phyloP scores from a whole-genome alignment of 805 yeast species.

The Suhomyces xylopsoci region DNA sequence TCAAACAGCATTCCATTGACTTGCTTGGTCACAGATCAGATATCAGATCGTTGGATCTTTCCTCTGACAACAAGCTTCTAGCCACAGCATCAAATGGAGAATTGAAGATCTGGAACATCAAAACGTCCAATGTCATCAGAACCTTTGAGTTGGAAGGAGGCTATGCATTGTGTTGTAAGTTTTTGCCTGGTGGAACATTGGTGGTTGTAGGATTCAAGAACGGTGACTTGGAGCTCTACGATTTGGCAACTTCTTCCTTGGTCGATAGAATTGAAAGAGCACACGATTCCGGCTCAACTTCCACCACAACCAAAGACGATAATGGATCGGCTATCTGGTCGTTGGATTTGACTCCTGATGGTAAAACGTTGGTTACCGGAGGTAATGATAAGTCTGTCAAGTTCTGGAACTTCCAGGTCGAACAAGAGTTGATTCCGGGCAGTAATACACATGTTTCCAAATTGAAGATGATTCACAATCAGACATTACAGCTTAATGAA shows the following conservation, averaged over 20 bases:
- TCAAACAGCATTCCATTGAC: conserved; percentile 59
- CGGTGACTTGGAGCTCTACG: conserved; percentile 82
- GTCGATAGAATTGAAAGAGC: conserved; percentile 68
- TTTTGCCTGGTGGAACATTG: conserved; percentile 88
- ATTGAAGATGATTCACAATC: conserved; percentile 66
- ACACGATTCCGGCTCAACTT: conserved; percentile 41
- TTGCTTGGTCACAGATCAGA: conserved; percentile 87
- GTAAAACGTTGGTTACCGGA: conserved; percentile 81
- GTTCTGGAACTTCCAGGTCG: conserved; percentile 81
- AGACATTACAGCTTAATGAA: conserved; percentile 81
- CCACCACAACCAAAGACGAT: conserved; percentile 15
- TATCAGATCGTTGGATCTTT: conserved; percentile 76
- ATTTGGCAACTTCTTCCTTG: conserved; percentile 76
- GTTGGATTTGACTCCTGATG: conserved; percentile 81
- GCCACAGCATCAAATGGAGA: conserved; percentile 91
- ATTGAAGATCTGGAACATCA: conserved; percentile 83
- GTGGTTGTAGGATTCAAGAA: conserved; percentile 85
- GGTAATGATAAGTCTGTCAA: conserved; percentile 89
- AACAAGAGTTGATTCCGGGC: conserved; percentile 69
- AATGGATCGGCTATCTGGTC: conserved; percentile 75
- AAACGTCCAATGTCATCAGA: conserved; percentile 71
- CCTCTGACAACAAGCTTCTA: conserved; percentile 73
- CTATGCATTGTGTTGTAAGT: conserved; percentile 73
- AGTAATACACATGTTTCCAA: conserved; percentile 47
- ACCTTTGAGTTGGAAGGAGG: conserved; percentile 75